Conservation (phyloP, 2,329 filamentous ascomycete genomes). For the Penicillium sp. region DNA sequence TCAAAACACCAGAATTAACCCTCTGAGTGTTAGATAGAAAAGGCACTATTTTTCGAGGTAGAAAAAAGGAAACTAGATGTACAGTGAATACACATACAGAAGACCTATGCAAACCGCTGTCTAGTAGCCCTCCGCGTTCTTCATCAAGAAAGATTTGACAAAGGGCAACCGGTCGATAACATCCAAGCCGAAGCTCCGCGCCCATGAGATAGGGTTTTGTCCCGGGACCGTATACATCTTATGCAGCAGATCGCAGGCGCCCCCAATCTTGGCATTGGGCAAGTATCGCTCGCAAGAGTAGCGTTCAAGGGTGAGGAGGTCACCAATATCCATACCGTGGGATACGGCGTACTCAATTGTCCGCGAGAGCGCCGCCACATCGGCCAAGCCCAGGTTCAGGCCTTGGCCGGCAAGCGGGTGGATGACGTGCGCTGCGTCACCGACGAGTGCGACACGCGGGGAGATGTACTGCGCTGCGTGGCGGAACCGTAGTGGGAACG, state of each 20-base stretch:
- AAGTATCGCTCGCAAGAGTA: conserved; percentile 81
- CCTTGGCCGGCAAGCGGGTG: conserved; percentile 94
- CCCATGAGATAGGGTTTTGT: conserved; percentile 73
- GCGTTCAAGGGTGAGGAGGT: conserved; percentile 70
- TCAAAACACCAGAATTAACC: no score
- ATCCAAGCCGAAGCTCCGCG: conserved; percentile 72
- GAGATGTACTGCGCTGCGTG: conserved; percentile 93
- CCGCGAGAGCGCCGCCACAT: conserved; percentile 73
- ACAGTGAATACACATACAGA: conserved; percentile 17
- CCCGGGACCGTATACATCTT: conserved; percentile 78
- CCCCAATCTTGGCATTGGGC: conserved; percentile 74
- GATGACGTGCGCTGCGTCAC: conserved; percentile 91
- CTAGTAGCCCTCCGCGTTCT: conserved; percentile 49
- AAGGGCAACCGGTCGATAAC: conserved; percentile 71
- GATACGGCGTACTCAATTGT: conserved; percentile 72
- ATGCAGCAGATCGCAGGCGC: conserved; percentile 82
- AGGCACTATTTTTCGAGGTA: no score
- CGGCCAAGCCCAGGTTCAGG: conserved; percentile 86
- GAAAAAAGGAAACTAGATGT: conserved; percentile 17
- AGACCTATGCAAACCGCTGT: conserved; percentile 1
- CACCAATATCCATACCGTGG: conserved; percentile 85
- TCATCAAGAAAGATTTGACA: conserved; percentile 85
- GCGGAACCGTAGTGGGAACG: conserved; percentile 85
- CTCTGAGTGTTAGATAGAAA: no score
- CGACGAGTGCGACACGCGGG: conserved; percentile 85